Base-by-base conservation (phyloP, 345 rosid species). In the Populus nigra region DNA sequence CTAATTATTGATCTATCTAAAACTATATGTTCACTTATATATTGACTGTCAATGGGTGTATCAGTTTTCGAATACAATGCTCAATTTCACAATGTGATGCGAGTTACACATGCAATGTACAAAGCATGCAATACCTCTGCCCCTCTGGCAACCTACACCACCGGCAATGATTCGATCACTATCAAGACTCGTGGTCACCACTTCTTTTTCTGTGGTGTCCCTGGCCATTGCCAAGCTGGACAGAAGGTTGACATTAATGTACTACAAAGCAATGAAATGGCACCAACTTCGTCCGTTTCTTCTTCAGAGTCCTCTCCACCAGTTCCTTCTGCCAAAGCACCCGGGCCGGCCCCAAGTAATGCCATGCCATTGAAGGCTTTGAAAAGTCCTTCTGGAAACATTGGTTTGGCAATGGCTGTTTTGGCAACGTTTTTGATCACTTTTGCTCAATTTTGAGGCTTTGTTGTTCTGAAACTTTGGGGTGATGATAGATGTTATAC, bases 191-290 rank as follows among this genome's bases (percentile, higher is more conserved):
- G 81, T 17, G 94, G 98, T 73, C 99, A 96, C 86, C 97, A 96
- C 79, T 93, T n/a, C 83, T 96, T 90, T 74, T 82, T 96, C 82
- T 94, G 98, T 38, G 98, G 97, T 5, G 93, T 91, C 70, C 98
- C 97, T 0, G 98, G 99, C 66, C 99, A 96, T 62, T 94, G 98
- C 76, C 93, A 83, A 45, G 85, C 89, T 7, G 97, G 99, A 3
- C 99, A 94, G 84, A 96, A 92, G 85, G 91, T 96, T 6, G 98
- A 94, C 86, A 87, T 96, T 53, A 89, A 94, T 71, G 95, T 96
- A 27, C 87, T 83, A 27, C 89, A 83, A 9, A 33, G 80, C 0
- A 35, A 73, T 8, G 25, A 12, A 2, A 25, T 31, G 49, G 80
- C 97, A 41, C 84, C 91, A 3, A 23, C 83, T 20, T 87, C 90